phyloP scores from a whole-genome alignment of 331 rosid genomes.

The Malus hybrid region DNA sequence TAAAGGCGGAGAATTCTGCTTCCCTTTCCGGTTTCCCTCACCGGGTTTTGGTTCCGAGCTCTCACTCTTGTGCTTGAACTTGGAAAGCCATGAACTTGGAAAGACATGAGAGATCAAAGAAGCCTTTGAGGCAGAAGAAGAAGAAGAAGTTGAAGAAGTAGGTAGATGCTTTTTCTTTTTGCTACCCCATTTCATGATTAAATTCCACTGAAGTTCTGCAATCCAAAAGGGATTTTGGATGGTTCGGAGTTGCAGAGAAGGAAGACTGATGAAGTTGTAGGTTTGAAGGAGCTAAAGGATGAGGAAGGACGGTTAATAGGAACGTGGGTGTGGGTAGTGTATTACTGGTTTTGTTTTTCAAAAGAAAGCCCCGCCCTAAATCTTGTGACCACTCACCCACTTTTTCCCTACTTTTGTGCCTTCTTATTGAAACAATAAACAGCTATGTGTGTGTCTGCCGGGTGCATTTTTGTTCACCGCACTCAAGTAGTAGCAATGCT shows the following conservation, averaged over 20 bases:
- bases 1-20: constrained; percentile 22
- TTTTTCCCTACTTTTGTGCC: constrained; percentile 36
- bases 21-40: constrained; percentile 33
- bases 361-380: constrained; percentile 48
- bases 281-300: constrained; percentile 22
- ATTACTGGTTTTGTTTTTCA: constrained; percentile 30
- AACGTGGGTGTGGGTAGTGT: constrained; percentile 48
- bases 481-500: no score
- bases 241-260: constrained; percentile 3
- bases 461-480: no score
- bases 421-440: background rate
- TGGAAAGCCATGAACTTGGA: constrained; percentile 66
- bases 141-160: constrained; percentile 21
- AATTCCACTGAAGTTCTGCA: background rate
- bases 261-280: background rate
- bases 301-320: constrained; percentile 41
- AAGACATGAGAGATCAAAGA: constrained; percentile 58
- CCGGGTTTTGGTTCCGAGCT: constrained; percentile 31
- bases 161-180: constrained; percentile 42
- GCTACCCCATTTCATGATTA: constrained; percentile 56
- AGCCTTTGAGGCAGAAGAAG: constrained; percentile 39
- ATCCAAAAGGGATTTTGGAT: background rate
- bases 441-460: no score
- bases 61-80: constrained; percentile 54
- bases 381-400: constrained; percentile 71